Percentiles rank a stretch among this genome's conserved stretches.
These are phyloP conservation scores for Lasiodiplodia sp. DNA, from an alignment of 2,329 filamentous ascomycete genomes.

Conservation along the genomic window DNA sequence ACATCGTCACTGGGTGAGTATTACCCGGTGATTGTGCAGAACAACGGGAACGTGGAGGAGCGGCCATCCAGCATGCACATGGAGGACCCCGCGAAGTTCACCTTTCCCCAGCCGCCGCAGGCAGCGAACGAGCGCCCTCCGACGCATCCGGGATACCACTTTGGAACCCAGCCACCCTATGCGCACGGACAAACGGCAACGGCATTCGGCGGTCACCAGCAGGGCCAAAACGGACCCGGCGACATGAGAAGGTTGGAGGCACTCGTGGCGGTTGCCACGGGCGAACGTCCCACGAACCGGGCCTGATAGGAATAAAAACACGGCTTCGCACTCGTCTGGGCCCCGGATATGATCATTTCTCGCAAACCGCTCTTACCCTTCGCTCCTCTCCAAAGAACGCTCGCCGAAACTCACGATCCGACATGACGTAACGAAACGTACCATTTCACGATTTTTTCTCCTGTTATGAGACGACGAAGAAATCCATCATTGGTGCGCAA, in stretches of 20 bases:
- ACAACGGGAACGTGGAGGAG: conserved; percentile 56
- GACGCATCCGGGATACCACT: conserved; percentile 35
- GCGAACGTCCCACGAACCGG: conserved; percentile 50
- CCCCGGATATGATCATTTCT: conserved; percentile 30
- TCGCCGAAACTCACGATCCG: conserved; percentile 28
- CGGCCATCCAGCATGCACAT: conserved; percentile 47
- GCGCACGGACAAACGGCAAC: conserved; percentile 42
- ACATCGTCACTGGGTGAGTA: conserved; percentile 58
- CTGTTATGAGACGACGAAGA: conserved; percentile 36
- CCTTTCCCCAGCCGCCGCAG: conserved; percentile 35
- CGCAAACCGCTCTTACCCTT: conserved; percentile 1
- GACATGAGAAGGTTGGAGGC: conserved; percentile 67
- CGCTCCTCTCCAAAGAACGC: conserved; percentile 6
- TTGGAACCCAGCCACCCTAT: conserved; percentile 36
- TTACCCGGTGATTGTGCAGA: conserved; percentile 61
- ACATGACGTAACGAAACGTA: conserved; percentile 31
- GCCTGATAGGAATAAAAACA: conserved; percentile 24
- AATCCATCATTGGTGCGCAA: conserved; percentile 38
- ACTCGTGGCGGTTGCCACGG: conserved; percentile 70
- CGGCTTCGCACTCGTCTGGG: conserved; percentile 34
- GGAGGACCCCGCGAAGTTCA: conserved; percentile 51
- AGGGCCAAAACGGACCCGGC: conserved; percentile 40
- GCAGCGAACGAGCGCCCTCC: conserved; percentile 45
- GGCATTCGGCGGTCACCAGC: conserved; percentile 10
- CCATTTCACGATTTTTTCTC: conserved; percentile 31